These are phyloP conservation scores for Exophiala calicioides DNA, from an alignment of 2,329 filamentous ascomycete species.

Conservation along the genomic window DNA sequence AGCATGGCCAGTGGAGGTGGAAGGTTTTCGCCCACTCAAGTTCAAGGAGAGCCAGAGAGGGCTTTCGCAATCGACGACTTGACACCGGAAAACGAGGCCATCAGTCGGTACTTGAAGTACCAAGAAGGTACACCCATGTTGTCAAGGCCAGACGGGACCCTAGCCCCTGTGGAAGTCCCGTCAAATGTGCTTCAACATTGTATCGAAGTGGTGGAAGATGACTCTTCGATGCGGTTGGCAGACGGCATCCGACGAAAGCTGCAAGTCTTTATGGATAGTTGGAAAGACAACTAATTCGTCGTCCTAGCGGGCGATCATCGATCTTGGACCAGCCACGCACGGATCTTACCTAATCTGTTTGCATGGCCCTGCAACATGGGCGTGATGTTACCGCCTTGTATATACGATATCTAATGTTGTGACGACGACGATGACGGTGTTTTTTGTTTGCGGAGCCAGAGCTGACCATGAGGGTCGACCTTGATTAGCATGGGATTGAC, in stretches of 20 bases:
- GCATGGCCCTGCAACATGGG: slow-evolving; percentile 8
- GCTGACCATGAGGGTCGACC: neutral
- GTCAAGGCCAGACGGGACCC: slow-evolving; percentile 52
- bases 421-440: neutral
- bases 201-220: slow-evolving; percentile 56
- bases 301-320: neutral
- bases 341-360: neutral
- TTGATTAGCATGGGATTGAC: neutral
- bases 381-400: slow-evolving; percentile 25
- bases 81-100: slow-evolving; percentile 52
- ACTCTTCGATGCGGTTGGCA: slow-evolving; percentile 53
- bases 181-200: slow-evolving; percentile 54
- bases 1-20: slow-evolving; percentile 54
- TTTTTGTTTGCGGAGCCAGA: neutral
- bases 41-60: slow-evolving; percentile 36
- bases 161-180: slow-evolving; percentile 50
- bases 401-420: slow-evolving; percentile 16
- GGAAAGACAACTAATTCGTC: slow-evolving; percentile 30
- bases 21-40: slow-evolving; percentile 36
- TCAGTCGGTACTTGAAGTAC: slow-evolving; percentile 55
- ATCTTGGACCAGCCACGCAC: neutral
- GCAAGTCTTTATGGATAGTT: slow-evolving; percentile 41
- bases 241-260: slow-evolving; percentile 59
- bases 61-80: slow-evolving; percentile 55
- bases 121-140: slow-evolving; percentile 56